Evolutionary conservation across 257 asterid genomes (phyloP).

Genomic region (Thymus quinquecostatus): DNA sequence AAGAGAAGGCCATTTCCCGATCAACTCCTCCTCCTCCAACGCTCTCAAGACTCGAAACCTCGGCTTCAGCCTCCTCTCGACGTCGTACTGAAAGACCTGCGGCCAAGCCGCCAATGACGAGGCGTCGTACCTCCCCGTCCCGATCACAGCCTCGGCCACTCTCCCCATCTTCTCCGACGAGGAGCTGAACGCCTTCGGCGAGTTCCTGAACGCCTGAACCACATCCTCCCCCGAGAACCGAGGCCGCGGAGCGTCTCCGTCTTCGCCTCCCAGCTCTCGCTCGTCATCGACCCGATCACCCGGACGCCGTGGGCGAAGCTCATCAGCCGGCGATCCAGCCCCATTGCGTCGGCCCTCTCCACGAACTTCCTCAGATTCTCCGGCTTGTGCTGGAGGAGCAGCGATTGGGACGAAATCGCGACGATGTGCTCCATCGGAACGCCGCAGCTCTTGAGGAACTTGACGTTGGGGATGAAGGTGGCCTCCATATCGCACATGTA

Average conservation of each 20-base stretch:
- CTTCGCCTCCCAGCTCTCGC: not conserved
- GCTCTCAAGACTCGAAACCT: not conserved
- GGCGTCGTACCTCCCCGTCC: not conserved
- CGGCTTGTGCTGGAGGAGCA: slow-evolving; percentile 38
- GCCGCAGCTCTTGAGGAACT: slow-evolving; percentile 43
- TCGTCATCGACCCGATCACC: not conserved
- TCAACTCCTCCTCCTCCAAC: not conserved
- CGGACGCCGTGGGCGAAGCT: not conserved
- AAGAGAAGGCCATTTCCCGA: not conserved
- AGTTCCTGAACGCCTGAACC: not conserved
- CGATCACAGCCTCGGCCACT: not conserved
- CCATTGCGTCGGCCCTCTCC: slow-evolving; percentile 35
- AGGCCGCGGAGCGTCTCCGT: not conserved
- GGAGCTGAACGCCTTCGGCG: not conserved
- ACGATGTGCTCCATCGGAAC: slow-evolving; percentile 26
- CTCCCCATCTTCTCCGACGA: not conserved
- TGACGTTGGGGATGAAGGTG: slow-evolving; percentile 41
- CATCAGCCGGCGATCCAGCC: slow-evolving; percentile 10
- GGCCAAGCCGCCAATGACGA: not conserved
- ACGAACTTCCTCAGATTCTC: slow-evolving; percentile 35
- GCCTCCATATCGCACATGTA: slow-evolving; percentile 32
- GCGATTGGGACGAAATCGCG: slow-evolving; percentile 19
- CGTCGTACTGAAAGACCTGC: not conserved
- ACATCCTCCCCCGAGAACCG: not conserved
- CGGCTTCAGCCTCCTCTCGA: not conserved